Conservation (phyloP, 2,329 filamentous ascomycete genomes). For the Nigrospora oryzae region DNA sequence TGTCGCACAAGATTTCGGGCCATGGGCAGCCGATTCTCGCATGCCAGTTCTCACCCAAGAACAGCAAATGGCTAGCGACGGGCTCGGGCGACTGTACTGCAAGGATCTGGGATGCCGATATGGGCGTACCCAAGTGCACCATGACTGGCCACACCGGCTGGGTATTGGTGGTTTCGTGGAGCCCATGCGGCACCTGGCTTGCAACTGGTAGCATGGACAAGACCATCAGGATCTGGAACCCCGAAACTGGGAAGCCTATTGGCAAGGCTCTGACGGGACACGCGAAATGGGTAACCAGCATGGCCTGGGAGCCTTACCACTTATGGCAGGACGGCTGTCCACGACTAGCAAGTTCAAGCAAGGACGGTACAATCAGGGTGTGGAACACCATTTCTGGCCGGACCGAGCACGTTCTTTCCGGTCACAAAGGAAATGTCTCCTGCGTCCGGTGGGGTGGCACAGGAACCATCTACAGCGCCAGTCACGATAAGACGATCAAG, state of each 20-base stretch:
- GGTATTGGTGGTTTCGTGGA: conserved; percentile 84
- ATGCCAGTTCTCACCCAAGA: conserved; percentile 75
- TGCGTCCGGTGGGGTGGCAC: conserved; percentile 95
- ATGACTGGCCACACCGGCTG: conserved; percentile 82
- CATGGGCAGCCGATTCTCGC: conserved; percentile 88
- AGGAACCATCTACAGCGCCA: conserved; percentile 73
- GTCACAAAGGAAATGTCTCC: conserved; percentile 81
- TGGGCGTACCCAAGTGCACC: conserved; percentile 79
- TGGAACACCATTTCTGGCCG: conserved; percentile 75
- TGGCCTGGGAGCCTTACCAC: conserved; percentile 93
- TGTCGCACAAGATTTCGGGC: conserved; percentile 79
- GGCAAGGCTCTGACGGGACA: conserved; percentile 75
- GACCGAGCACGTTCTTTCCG: conserved; percentile 75
- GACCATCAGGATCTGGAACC: conserved; percentile 82
- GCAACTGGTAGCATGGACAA: conserved; percentile 93
- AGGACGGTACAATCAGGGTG: conserved; percentile 79
- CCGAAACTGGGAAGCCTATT: conserved; percentile 66
- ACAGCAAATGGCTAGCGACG: conserved; percentile 71
- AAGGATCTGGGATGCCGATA: conserved; percentile 90
- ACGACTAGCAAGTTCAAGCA: conserved; percentile 77
- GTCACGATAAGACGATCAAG: conserved; percentile 87
- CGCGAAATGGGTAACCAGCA: conserved; percentile 77
- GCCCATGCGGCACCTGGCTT: conserved; percentile 70
- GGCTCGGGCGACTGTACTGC: conserved; percentile 89
- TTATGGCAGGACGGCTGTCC: conserved; percentile 66